Evolutionary conservation across 1,139 yeast species (phyloP), one percentile per base, ranked within the genome.

Genomic region (Nakaseomyces kungkrabaensis): DNA sequence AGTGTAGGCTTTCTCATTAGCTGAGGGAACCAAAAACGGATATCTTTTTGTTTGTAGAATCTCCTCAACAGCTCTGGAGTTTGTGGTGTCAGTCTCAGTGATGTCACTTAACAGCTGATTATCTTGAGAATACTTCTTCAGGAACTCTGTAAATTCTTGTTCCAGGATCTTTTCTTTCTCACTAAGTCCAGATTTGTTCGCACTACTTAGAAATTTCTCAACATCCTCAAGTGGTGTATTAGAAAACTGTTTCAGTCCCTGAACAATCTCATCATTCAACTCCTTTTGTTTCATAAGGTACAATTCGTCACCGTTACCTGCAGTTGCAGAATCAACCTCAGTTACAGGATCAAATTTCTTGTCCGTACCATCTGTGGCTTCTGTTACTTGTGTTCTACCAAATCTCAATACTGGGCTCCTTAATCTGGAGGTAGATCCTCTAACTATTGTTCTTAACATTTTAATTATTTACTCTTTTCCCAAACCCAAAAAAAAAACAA

Each of bases 1-100:
- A 0, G 95, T 76, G 67, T 86, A 89, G 34, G 82, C 75, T 56
- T 75, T 75, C 22, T 65, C 66, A 17, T 55, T 56, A 10, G 59
- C 47, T 0, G 73, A 65, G n/a, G 65, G 68, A 43, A 65, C 63
- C 33, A 71, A 53, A 42, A 58, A 65, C 40, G 74, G 74, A 52
- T 58, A 68, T 42, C 55, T 48, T 50, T 51, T 54, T 45, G 38
- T 46, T 47, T 22, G 46, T 51, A 41, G 25, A 36, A 40, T 33
- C 24, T 51, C 50, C 29, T 43, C 49, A 32, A 53, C 53, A n/a
- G 49, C 46, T 34, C 43, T 41, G n/a, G 47, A n/a, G 10, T 45
- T 10, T 13, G 49, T 50, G 17, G 48, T 53, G 8, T 55, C 55
- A 44, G 50, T 57, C 9, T 24, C 37, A 26, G 45, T 40, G 17